Evolutionary conservation across 345 rosid species (phyloP).

Genomic region (Brassica juncea): DNA sequence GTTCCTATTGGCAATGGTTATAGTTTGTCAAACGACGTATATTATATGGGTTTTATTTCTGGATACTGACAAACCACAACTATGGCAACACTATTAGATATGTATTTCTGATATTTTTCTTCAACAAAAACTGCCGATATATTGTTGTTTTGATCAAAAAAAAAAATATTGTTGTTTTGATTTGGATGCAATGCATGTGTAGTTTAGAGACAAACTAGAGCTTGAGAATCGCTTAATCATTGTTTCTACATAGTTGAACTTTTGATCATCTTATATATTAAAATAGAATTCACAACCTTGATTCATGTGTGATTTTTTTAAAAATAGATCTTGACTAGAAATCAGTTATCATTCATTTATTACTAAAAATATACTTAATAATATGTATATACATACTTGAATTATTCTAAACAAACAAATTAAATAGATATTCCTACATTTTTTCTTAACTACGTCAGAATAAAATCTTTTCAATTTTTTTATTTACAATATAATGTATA

Average conservation of each 20-base stretch:
- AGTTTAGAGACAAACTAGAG: constrained; percentile 9
- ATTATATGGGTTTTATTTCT: neutral
- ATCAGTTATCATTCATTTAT: too few species aligned
- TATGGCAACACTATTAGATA: neutral
- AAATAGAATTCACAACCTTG: too few species aligned
- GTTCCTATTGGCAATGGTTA: neutral
- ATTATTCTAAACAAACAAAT: too few species aligned
- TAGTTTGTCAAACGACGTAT: neutral
- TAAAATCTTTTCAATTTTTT: too few species aligned
- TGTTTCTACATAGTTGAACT: neutral
- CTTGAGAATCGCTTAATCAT: neutral
- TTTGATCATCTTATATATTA: neutral
- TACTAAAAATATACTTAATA: too few species aligned
- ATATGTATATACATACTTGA: too few species aligned
- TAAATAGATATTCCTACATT: too few species aligned
- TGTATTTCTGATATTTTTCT: neutral
- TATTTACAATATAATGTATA: too few species aligned
- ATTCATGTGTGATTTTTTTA: too few species aligned
- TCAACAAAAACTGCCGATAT: constrained; percentile 8
- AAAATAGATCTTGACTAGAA: too few species aligned
- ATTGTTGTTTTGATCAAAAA: neutral
- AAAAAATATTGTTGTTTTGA: constrained; percentile 2
- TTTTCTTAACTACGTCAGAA: too few species aligned
- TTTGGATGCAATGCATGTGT: constrained; percentile 30
- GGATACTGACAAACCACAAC: neutral